Evolutionary conservation across 1,284 basidiomycete genomes (phyloP).

Genomic region (Amylostereum areolatum): DNA sequence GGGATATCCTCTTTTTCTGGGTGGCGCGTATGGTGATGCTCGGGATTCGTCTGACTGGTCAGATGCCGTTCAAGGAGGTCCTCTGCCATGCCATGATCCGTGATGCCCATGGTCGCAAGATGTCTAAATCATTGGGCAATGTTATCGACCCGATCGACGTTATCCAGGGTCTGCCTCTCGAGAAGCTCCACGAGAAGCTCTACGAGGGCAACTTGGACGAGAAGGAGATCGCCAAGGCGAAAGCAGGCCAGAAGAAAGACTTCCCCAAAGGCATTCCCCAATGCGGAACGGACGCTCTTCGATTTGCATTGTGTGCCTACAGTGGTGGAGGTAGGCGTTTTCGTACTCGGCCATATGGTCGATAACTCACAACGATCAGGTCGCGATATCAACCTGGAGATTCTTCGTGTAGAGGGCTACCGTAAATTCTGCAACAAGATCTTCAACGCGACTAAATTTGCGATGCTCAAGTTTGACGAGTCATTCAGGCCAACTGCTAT

Average conservation of each 20-base stretch:
- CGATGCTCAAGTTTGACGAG: conserved; percentile 89
- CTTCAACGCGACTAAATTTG: conserved; percentile 99
- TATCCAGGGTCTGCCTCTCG: conserved; percentile 82
- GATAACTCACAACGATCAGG: conserved; percentile 33
- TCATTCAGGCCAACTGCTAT: conserved; percentile 71
- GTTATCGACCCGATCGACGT: conserved; percentile 98
- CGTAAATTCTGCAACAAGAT: conserved; percentile 99
- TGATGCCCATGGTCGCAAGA: conserved; percentile 97
- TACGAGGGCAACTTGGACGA: conserved; percentile 92
- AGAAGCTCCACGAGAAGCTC: conserved; percentile 85
- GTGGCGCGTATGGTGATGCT: conserved; percentile 98
- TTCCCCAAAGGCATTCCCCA: conserved; percentile 99
- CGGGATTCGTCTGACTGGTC: conserved; percentile 83
- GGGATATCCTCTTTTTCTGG: conserved; percentile 99
- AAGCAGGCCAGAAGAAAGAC: conserved; percentile 96
- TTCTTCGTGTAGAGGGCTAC: conserved; percentile 96
- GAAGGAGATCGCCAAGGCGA: conserved; percentile 90
- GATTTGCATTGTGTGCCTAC: conserved; percentile 95
- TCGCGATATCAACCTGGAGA: conserved; percentile 94
- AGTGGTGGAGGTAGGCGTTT: conserved; percentile 66
- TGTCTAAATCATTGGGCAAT: conserved; percentile 98
- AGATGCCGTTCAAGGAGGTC: conserved; percentile 97
- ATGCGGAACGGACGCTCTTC: conserved; percentile 94
- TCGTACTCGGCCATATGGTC: neutral
- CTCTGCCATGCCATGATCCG: conserved; percentile 99